A percentile compares a stretch with the other conserved stretches of the same genome.
Evolutionary conservation across 2,329 filamentous ascomycete species (phyloP).

Genomic region (Fusarium hostae): DNA sequence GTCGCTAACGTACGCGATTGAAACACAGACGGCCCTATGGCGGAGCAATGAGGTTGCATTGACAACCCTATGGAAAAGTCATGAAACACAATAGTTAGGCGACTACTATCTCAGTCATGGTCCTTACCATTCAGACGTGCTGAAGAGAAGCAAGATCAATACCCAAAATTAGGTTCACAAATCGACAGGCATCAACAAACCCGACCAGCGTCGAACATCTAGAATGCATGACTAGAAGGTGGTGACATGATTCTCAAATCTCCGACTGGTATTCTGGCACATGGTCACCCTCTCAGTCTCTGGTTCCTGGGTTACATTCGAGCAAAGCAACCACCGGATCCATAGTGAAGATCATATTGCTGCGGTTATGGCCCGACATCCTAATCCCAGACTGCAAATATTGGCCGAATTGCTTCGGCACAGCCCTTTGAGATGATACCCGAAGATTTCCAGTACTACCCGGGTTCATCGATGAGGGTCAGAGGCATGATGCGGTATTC

Average conservation of each 20-base stretch:
- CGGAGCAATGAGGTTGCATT: background rate
- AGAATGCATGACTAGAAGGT: slow-evolving; percentile 1
- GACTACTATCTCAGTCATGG: background rate
- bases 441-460: slow-evolving; percentile 8
- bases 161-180: background rate
- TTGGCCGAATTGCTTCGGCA: slow-evolving; percentile 12
- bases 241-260: background rate
- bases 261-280: background rate
- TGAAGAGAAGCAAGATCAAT: background rate
- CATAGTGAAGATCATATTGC: slow-evolving; percentile 24
- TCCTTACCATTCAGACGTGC: background rate
- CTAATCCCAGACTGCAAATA: background rate
- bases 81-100: slow-evolving; percentile 27
- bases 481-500: background rate
- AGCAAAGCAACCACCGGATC: slow-evolving; percentile 16
- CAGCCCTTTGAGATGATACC: background rate
- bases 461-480: background rate
- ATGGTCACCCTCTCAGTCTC: background rate
- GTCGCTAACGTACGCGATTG: slow-evolving; percentile 10
- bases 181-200: background rate
- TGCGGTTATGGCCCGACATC: slow-evolving; percentile 2
- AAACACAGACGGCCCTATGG: slow-evolving; percentile 13
- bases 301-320: background rate
- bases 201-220: background rate
- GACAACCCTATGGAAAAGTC: background rate